These are phyloP conservation scores for Seminavis robusta DNA, from an alignment of 108 stramenopile species.

Conservation along the genomic window DNA sequence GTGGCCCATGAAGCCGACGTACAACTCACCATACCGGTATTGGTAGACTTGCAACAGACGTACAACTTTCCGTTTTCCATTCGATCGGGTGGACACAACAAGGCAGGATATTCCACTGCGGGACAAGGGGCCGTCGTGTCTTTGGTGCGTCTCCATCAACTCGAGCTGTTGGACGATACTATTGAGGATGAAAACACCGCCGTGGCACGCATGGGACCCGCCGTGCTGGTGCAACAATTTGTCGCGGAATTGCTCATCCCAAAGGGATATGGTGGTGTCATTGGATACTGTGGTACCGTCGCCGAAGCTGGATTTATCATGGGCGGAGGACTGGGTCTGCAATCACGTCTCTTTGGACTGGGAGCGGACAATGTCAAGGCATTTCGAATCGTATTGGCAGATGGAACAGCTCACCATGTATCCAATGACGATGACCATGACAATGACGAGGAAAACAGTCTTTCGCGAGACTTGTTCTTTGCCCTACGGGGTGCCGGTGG, in stretches of 20 bases:
- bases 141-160: not conserved
- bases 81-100: slow-evolving; percentile 21
- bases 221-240: not conserved
- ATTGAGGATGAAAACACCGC: no score
- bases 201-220: slow-evolving; percentile 19
- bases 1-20: not conserved
- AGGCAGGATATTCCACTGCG: slow-evolving; percentile 7
- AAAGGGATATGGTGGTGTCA: not conserved
- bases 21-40: not conserved
- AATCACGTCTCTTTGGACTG: slow-evolving; percentile 13
- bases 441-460: no score
- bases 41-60: slow-evolving; percentile 10
- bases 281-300: slow-evolving; percentile 6
- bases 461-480: slow-evolving; percentile 41
- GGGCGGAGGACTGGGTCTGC: slow-evolving; percentile 20
- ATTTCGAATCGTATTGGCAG: slow-evolving; percentile 24
- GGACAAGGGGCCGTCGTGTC: slow-evolving; percentile 12
- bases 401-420: slow-evolving; percentile 21
- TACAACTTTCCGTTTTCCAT: slow-evolving; percentile 14
- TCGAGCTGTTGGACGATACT: slow-evolving; percentile 1
- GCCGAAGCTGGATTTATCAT: slow-evolving; percentile 17
- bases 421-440: no score
- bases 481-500: slow-evolving; percentile 38
- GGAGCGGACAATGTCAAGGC: slow-evolving; percentile 28
- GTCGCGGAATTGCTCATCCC: not conserved